phyloP scores from a whole-genome alignment of 2,329 filamentous ascomycete species.

The Curvularia eragrostidis region DNA sequence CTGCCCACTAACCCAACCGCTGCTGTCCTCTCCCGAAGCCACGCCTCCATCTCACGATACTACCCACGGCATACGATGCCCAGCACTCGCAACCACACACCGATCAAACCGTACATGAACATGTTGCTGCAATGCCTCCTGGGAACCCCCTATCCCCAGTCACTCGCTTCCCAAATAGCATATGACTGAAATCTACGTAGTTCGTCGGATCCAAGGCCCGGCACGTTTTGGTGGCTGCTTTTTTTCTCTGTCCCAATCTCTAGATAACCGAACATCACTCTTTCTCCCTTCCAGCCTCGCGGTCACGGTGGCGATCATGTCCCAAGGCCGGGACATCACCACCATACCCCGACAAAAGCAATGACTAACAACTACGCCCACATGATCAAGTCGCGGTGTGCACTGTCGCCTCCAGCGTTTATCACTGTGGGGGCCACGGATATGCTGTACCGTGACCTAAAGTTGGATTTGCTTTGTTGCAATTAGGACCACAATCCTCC shows the following conservation, averaged over 20 bases:
- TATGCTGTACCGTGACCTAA: slow-evolving; percentile 18
- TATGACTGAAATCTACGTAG: slow-evolving; percentile 15
- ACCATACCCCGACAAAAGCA: slow-evolving; percentile 1
- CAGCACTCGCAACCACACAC: neutral
- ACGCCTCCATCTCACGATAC: slow-evolving; percentile 22
- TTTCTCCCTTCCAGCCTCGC: slow-evolving; percentile 17
- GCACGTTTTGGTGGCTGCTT: slow-evolving; percentile 24
- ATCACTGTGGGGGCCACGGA: slow-evolving; percentile 13
- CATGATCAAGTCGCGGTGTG: slow-evolving; percentile 10
- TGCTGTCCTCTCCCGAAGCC: slow-evolving; percentile 12
- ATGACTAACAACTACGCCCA: slow-evolving; percentile 3
- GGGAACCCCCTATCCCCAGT: neutral
- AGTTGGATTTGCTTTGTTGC: slow-evolving; percentile 9
- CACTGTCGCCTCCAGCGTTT: slow-evolving; percentile 18
- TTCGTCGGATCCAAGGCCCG: slow-evolving; percentile 39
- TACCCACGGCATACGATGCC: slow-evolving; percentile 6
- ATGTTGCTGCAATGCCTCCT: neutral
- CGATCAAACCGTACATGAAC: neutral
- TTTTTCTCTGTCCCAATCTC: slow-evolving; percentile 29
- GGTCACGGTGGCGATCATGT: neutral
- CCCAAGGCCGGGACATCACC: neutral
- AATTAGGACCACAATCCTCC: slow-evolving; percentile 16
- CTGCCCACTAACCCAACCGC: slow-evolving; percentile 14
- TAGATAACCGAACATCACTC: slow-evolving; percentile 31
- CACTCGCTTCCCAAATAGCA: slow-evolving; percentile 21